Conservation (phyloP, 139 green algal species). For the Penium margaritaceum region DNA sequence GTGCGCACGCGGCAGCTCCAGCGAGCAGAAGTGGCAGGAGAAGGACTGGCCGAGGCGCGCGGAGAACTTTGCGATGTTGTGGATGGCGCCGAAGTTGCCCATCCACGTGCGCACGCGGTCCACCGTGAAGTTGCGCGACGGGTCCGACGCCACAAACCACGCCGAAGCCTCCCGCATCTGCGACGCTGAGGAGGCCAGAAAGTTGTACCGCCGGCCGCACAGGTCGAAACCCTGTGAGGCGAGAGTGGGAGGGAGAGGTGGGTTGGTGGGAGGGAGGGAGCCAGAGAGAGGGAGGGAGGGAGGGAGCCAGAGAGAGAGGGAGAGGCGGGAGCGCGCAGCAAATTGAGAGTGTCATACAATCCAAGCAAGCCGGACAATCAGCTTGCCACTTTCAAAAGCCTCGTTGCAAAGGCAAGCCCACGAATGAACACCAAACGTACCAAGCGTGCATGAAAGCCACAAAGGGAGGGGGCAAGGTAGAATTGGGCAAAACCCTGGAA, state of each 20-base stretch:
- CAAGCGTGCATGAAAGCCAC: neutral
- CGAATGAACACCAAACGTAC: neutral
- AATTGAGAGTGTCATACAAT: neutral
- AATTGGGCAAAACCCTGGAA: too few species aligned
- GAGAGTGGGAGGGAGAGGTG: neutral
- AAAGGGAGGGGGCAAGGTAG: too few species aligned
- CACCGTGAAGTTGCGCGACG: neutral
- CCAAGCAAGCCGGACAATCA: neutral
- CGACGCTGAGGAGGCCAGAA: neutral
- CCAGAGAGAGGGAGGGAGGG: neutral
- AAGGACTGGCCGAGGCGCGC: slow-evolving; percentile 56
- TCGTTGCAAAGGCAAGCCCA: neutral
- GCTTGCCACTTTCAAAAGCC: too few species aligned
- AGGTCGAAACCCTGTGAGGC: slow-evolving; percentile 22
- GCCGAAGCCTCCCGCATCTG: slow-evolving; percentile 26
- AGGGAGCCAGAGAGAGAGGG: neutral
- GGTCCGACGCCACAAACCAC: slow-evolving; percentile 26
- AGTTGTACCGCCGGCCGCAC: slow-evolving; percentile 18
- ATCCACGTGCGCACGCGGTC: neutral
- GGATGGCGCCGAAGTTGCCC: slow-evolving; percentile 9
- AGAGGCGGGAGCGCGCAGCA: neutral
- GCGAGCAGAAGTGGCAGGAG: slow-evolving; percentile 33
- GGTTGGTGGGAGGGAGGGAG: neutral
- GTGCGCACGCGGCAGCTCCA: neutral
- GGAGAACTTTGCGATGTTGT: slow-evolving; percentile 44